Evolutionary conservation across 768 basidiomycete genomes (phyloP).

Genomic region (Podaxis sp.): DNA sequence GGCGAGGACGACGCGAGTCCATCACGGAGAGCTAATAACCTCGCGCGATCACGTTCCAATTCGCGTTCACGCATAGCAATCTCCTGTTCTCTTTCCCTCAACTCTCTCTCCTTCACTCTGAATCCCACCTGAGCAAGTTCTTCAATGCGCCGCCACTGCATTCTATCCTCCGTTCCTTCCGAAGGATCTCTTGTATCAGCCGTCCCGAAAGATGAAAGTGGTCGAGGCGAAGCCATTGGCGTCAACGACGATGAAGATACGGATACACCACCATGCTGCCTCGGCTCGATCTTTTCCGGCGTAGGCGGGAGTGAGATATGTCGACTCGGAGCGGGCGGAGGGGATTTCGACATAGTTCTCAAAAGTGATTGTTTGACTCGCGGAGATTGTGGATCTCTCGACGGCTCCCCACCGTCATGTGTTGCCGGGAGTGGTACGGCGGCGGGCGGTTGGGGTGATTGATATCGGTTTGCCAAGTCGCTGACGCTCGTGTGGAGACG

Average conservation of each 20-base stretch:
- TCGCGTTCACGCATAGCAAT: slow-evolving; percentile 52
- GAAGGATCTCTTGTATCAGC: neutral
- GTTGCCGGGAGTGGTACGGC: slow-evolving; percentile 20
- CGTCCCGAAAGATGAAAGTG: neutral
- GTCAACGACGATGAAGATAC: slow-evolving; percentile 13
- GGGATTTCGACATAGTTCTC: slow-evolving; percentile 2
- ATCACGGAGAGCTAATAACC: slow-evolving; percentile 35
- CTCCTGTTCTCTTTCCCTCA: slow-evolving; percentile 53
- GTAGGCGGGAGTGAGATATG: slow-evolving; percentile 27
- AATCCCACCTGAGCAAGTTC: slow-evolving; percentile 53
- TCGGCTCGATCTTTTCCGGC: slow-evolving; percentile 16
- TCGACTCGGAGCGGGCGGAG: slow-evolving; percentile 28
- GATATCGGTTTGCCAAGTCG: slow-evolving; percentile 62
- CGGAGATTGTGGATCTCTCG: neutral
- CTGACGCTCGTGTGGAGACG: slow-evolving; percentile 62
- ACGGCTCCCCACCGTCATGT: neutral
- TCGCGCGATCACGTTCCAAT: slow-evolving; percentile 54
- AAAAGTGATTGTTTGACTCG: neutral
- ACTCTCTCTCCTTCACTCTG: slow-evolving; percentile 52
- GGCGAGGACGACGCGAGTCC: slow-evolving; percentile 15
- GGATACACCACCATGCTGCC: slow-evolving; percentile 16
- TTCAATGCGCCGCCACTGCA: slow-evolving; percentile 39
- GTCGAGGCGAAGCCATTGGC: slow-evolving; percentile 12
- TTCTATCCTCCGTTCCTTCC: slow-evolving; percentile 27
- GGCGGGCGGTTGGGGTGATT: slow-evolving; percentile 39